A percentile compares a stretch with the other conserved stretches of the same genome.
Conservation (phyloP, 305 asterid species). For the Solanum hybrid region DNA sequence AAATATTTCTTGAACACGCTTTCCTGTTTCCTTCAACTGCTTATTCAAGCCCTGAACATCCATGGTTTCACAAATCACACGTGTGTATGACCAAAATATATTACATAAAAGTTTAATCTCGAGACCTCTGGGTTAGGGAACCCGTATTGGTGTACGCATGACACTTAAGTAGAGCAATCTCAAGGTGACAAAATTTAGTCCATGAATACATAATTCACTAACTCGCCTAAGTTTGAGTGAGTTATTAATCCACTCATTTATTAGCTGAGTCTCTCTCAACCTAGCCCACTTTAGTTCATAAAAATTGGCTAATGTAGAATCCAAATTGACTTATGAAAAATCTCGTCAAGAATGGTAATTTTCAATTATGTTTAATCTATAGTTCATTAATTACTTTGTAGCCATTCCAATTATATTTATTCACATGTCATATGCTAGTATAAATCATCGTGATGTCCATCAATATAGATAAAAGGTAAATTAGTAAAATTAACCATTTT, state of each 20-base stretch:
- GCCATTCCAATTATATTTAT: not conserved
- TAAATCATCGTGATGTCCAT: not conserved
- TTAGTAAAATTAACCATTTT: not conserved
- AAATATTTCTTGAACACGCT: not conserved
- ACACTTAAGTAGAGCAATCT: not conserved
- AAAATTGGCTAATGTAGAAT: not conserved
- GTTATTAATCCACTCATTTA: not conserved
- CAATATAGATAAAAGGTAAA: not conserved
- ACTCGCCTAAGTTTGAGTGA: not conserved
- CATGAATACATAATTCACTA: not conserved
- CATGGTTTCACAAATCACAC: not conserved
- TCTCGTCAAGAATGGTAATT: too few species aligned
- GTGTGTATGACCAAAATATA: not conserved
- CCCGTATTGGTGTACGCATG: not conserved
- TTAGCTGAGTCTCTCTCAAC: not conserved
- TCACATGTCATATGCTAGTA: not conserved
- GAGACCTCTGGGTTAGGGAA: not conserved
- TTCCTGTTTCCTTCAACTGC: not conserved
- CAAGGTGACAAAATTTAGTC: not conserved
- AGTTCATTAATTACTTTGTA: not conserved
- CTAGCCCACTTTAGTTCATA: not conserved
- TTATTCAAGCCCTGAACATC: conserved; percentile 1
- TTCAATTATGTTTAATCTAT: not conserved
- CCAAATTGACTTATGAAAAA: not conserved
- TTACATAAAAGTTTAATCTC: not conserved